Evolutionary conservation across 257 asterid species (phyloP).

Genomic region (Cruciata laevipes): DNA sequence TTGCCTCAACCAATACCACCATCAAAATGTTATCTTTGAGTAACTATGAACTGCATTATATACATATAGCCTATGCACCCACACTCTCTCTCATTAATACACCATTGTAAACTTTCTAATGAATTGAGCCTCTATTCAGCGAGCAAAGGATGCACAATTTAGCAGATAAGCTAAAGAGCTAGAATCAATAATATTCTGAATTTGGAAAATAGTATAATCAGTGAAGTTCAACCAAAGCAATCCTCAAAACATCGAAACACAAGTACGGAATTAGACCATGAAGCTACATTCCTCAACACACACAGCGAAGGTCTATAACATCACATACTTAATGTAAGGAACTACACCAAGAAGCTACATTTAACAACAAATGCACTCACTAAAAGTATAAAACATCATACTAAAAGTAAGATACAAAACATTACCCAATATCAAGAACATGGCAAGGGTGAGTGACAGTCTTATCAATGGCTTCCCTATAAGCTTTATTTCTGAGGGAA

Average conservation of each 20-base stretch:
- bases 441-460: constrained; percentile 74
- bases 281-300: too few relatives aligned
- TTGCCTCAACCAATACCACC: not conserved
- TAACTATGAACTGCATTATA: too few relatives aligned
- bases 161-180: not conserved
- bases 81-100: too few relatives aligned
- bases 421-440: constrained; percentile 94
- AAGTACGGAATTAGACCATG: not conserved
- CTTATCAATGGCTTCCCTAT: constrained; percentile 66
- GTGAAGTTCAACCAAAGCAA: not conserved
- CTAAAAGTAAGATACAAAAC: too few relatives aligned
- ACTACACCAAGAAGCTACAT: not conserved
- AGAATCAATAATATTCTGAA: not conserved
- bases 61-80: too few relatives aligned
- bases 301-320: too few relatives aligned
- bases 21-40: too few relatives aligned
- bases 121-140: too few relatives aligned
- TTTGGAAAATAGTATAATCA: not conserved
- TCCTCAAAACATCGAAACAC: not conserved
- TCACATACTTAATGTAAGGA: not conserved
- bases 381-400: not conserved
- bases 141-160: not conserved
- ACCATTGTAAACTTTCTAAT: too few relatives aligned
- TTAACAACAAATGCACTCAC: not conserved
- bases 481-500: constrained; percentile 61